Evolutionary conservation across 768 basidiomycete genomes (phyloP).

Genomic region (Cubamyces lactineus): DNA sequence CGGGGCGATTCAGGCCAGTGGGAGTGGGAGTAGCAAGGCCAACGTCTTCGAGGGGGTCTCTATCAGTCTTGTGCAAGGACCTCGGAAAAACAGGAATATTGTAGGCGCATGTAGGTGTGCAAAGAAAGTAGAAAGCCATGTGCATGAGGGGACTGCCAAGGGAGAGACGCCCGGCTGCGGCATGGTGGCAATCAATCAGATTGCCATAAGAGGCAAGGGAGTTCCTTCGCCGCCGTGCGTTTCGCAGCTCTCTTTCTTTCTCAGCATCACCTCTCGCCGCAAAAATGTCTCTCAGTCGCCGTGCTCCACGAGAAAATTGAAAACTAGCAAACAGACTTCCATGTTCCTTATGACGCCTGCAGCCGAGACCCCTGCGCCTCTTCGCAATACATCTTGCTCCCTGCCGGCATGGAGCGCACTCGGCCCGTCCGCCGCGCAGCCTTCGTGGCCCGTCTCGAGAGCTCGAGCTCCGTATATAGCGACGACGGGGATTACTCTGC

Average conservation of each 20-base stretch:
- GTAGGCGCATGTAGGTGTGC: slow-evolving; percentile 17
- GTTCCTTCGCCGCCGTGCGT: background rate
- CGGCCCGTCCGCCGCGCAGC: background rate
- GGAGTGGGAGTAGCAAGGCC: too few relatives aligned
- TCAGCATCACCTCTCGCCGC: slow-evolving; percentile 1
- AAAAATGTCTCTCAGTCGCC: background rate
- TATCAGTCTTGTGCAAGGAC: background rate
- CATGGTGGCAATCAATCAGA: background rate
- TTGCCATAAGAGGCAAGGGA: slow-evolving; percentile 9
- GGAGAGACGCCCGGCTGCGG: background rate
- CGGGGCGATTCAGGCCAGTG: too few relatives aligned
- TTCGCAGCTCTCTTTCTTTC: slow-evolving; percentile 4
- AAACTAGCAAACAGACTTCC: background rate
- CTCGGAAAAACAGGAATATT: slow-evolving; percentile 8
- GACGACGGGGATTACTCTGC: too few relatives aligned
- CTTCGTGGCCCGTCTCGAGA: background rate
- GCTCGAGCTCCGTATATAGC: background rate
- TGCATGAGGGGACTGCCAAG: too few relatives aligned
- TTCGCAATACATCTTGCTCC: background rate
- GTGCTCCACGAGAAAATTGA: background rate
- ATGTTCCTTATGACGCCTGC: slow-evolving; percentile 3
- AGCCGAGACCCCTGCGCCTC: background rate
- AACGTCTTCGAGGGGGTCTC: background rate
- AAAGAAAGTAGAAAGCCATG: background rate
- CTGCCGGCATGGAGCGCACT: slow-evolving; percentile 1